Base-by-base conservation (phyloP, 2,329 filamentous ascomycete genomes). In the Pseudogymnoascus sp. region DNA sequence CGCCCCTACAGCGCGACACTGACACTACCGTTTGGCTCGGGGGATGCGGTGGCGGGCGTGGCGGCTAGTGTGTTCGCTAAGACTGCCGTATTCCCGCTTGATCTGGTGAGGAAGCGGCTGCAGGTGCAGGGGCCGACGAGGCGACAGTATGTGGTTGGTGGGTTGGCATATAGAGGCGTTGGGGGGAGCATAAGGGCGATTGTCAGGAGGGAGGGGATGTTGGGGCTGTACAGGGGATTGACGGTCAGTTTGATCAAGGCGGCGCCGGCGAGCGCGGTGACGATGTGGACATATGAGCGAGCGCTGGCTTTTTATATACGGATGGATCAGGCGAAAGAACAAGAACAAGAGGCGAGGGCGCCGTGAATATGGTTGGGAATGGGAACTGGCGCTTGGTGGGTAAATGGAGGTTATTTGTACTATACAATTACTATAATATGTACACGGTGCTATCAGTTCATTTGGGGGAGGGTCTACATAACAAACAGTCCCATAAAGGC, bases 81-180 rank as follows among this genome's bases (percentile, higher is more conserved):
- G 78, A 96, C 92, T 33, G 86, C 84, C 1, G 91, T 97, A 10
- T 99, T 97, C 70, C 95, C 95, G 15, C 81, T 99, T 23, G 95
- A 99, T 73, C 85, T 96, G 29, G 91, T 97, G 37, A 81, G 95
- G 68, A 99, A 97, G 79, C 82, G 95, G 56, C 82, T 99, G 68
- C 95, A 99, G 77, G 92, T 99, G 3, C 95, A 99, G 75, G 95
- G 95, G 0, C 95, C 95, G 1, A 96, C 89, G 65, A 81, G 93
- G 66, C 77, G 77, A 38, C 81, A 81, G 67, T 99, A 97, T 74
- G 86, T 93, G 15, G 86, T 89, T 68, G 59, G 59, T 26, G 59
- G 38, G 15, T 5, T 42, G 33, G 59, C 38, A 1, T 97, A 97
- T 72, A 80, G 78, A 4, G 81, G 80, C 13, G 85, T 96, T 0